These are phyloP conservation scores for Talaromyces sp. DNA, from an alignment of 2,329 filamentous ascomycete genomes.

Conservation along the genomic window DNA sequence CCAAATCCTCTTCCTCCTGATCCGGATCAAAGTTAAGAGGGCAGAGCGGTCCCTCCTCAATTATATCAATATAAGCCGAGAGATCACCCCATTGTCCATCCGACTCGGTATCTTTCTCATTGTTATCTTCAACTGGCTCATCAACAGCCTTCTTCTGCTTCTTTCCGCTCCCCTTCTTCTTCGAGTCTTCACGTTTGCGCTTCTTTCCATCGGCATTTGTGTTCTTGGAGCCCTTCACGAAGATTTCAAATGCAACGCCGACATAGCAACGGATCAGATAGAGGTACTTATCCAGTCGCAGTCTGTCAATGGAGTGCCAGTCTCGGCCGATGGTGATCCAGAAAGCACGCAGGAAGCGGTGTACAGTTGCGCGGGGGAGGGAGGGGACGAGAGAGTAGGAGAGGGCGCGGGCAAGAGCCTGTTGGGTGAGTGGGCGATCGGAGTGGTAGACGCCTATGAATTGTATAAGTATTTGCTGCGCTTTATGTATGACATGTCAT, in stretches of 20 bases:
- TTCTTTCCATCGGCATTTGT: constrained; percentile 27
- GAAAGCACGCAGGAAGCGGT: constrained; percentile 63
- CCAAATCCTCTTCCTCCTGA: constrained; percentile 29
- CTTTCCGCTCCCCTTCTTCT: constrained; percentile 27
- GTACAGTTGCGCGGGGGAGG: constrained; percentile 54
- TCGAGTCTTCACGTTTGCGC: constrained; percentile 35
- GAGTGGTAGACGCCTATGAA: constrained; percentile 83
- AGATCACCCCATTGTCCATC: constrained; percentile 37
- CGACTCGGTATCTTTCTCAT: constrained; percentile 12
- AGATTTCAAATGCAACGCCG: constrained; percentile 64
- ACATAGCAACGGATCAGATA: constrained; percentile 79
- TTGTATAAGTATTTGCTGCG: constrained; percentile 4
- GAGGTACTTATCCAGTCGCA: constrained; percentile 91
- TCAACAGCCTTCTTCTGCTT: constrained; percentile 33
- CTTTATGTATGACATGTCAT: background rate
- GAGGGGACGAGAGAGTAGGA: constrained; percentile 66
- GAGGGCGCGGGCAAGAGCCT: constrained; percentile 77
- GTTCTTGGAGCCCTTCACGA: constrained; percentile 34
- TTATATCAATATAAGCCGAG: constrained; percentile 41
- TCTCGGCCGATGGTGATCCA: constrained; percentile 71
- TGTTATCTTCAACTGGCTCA: constrained; percentile 20
- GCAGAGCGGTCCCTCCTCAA: constrained; percentile 44
- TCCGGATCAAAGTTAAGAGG: constrained; percentile 44
- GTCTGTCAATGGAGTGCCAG: constrained; percentile 71
- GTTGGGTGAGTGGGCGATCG: constrained; percentile 84